Percentiles rank a stretch among this genome's conserved stretches.
These are phyloP conservation scores for Rhizophora mangle DNA, from an alignment of 345 rosid genomes.

Conservation along the genomic window DNA sequence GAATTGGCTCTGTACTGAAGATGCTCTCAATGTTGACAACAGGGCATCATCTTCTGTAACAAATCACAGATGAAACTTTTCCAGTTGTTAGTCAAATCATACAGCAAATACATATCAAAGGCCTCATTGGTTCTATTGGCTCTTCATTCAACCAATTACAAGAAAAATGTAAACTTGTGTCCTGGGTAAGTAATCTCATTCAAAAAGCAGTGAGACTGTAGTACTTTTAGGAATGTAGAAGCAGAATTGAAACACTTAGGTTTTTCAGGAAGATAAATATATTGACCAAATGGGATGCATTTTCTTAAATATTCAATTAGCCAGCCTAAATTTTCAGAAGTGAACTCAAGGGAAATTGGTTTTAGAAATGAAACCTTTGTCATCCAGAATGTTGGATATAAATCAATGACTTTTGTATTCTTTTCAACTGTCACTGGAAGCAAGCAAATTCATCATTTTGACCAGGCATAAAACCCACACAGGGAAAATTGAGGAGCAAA, in stretches of 20 bases:
- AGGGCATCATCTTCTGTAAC: slow-evolving; percentile 59
- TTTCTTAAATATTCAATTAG: not conserved
- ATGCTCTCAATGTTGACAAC: slow-evolving; percentile 43
- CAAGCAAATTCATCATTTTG: not conserved
- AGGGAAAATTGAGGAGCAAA: not conserved
- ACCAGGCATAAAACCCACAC: not conserved
- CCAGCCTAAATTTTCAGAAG: not conserved
- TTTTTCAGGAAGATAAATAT: not conserved
- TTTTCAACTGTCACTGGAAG: not conserved
- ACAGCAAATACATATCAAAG: not conserved
- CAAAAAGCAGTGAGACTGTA: no score
- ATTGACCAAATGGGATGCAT: not conserved
- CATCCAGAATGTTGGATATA: no score
- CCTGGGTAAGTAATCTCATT: no score
- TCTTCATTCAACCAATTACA: no score
- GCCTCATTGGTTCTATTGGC: not conserved
- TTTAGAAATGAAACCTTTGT: no score
- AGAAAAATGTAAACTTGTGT: no score
- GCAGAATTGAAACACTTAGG: no score
- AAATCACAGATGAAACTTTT: not conserved
- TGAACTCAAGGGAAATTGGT: no score
- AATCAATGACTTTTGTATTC: no score
- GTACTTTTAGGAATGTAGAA: no score
- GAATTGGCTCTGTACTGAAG: slow-evolving; percentile 52
- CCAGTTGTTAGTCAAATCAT: not conserved